phyloP scores from a whole-genome alignment of 805 yeast species.

The Wickerhamomyces xylosicus region DNA sequence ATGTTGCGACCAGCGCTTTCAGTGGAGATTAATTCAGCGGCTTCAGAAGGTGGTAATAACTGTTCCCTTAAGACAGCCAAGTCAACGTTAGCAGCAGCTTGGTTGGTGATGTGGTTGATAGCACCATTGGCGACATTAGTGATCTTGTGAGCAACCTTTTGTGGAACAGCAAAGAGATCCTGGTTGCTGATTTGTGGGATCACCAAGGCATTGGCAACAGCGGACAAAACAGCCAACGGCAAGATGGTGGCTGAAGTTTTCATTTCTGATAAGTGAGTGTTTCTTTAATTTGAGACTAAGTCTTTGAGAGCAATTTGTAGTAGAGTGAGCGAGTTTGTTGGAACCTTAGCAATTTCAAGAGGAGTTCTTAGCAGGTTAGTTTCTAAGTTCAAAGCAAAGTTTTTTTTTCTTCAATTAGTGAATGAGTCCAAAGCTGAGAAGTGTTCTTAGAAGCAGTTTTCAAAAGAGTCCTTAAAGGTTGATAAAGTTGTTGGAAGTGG shows the following conservation, averaged over 20 bases:
- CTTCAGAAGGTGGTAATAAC: constrained; percentile 10
- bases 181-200: constrained; percentile 44
- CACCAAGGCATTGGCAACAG: constrained; percentile 42
- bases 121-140: constrained; percentile 8
- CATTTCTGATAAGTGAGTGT: constrained; percentile 5
- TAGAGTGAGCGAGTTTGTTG: not conserved
- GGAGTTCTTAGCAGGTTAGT: not conserved
- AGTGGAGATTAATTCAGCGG: constrained; percentile 39
- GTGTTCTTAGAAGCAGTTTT: not conserved
- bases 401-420: not conserved
- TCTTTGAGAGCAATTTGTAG: no score
- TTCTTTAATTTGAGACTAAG: no score
- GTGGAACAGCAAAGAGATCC: constrained; percentile 23
- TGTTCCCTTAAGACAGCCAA: constrained; percentile 5
- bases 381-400: not conserved
- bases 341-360: not conserved
- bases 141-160: constrained; percentile 1
- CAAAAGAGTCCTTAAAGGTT: not conserved
- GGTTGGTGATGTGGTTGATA: constrained; percentile 7
- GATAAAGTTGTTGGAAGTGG: not conserved
- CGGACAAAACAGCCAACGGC: constrained; percentile 25
- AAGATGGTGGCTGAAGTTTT: constrained; percentile 18
- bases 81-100: constrained; percentile 13
- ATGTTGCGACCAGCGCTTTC: constrained; percentile 32
- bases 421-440: no score